Base-by-base conservation (phyloP, 176 grass and related monocot species). In the sorghum (Sorghum bicolor) region DNA sequence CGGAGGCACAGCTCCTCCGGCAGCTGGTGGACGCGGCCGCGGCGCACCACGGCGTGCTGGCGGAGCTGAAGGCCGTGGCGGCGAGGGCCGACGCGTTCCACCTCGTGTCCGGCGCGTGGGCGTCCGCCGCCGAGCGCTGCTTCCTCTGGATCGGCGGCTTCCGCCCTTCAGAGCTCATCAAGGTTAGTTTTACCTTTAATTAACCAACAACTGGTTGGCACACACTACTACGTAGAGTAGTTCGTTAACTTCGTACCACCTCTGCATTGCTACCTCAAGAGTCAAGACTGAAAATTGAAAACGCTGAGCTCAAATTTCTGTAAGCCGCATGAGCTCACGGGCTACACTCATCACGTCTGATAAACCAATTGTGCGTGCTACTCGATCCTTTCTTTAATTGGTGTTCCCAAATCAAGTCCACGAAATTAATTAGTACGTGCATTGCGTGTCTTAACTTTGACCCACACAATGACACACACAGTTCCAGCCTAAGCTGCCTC, bases 111-210 rank as follows among this genome's bases (percentile, higher is more conserved):
- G 88, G 88, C 45, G 62, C 36, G 70, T 90, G 83, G 83, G 79
- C 48, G 7, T 52, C 88, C 63, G 82, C 93, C 44, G 90, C 87
- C 32, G 93, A 94, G 67, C 87, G 93, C 25, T 90, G 93, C 79
- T 94, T 94, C 85, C 73, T 94, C 65, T 94, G 93, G 90, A 86
- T 92, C 11, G 90, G 87, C 6, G 93, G 90, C 24, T 90, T 89
- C 82, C 90, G 93, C 26, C 93, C 93, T 1, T 90, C 93, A 6
- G 87, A 92, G 20, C 32, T 94, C 75, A 68, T 92, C 87, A 92
- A 94, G 93, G 55, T 57, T 22, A 53, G 50, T 7, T 20, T 52
- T 52, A 17, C 2, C 13, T 15, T 16, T 47, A 5, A 16, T 44
- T 47, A 47, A 16, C 14, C 14, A 47, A 16, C 44, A n/a, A n/a